Conservation (phyloP, 345 rosid genomes). For the Hibiscus tridactylites region DNA sequence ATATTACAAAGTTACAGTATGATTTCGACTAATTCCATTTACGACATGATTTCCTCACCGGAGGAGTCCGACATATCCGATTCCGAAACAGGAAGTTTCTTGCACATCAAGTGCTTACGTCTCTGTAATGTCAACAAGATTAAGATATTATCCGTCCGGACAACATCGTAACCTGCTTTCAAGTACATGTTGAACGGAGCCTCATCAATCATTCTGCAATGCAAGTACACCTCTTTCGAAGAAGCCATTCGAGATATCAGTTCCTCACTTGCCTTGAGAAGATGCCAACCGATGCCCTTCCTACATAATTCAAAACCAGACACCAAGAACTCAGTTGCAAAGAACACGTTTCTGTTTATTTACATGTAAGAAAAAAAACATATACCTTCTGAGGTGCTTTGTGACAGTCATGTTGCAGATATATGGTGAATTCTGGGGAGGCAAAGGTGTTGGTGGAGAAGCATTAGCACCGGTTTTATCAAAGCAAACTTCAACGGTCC, state of each 20-base stretch:
- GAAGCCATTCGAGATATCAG: constrained; percentile 53
- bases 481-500: constrained; percentile 85
- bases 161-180: constrained; percentile 72
- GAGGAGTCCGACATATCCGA: constrained; percentile 26
- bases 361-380: not conserved
- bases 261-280: constrained; percentile 86
- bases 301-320: constrained; percentile 31
- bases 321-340: not conserved
- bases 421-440: constrained; percentile 75
- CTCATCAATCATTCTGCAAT: constrained; percentile 81
- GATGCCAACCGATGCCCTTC: constrained; percentile 91
- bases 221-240: constrained; percentile 66
- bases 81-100: constrained; percentile 41
- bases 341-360: not conserved
- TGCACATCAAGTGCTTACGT: constrained; percentile 92
- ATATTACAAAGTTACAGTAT: not conserved
- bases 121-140: constrained; percentile 68
- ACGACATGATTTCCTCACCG: constrained; percentile 32
- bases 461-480: constrained; percentile 64
- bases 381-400: constrained; percentile 63
- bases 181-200: constrained; percentile 84
- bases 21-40: constrained; percentile 12
- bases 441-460: constrained; percentile 69
- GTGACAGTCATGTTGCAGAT: constrained; percentile 85
- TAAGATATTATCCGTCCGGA: constrained; percentile 61